Conservation (phyloP, 192 early-diverging fungal genomes). For the Lobosporangium transversale region DNA sequence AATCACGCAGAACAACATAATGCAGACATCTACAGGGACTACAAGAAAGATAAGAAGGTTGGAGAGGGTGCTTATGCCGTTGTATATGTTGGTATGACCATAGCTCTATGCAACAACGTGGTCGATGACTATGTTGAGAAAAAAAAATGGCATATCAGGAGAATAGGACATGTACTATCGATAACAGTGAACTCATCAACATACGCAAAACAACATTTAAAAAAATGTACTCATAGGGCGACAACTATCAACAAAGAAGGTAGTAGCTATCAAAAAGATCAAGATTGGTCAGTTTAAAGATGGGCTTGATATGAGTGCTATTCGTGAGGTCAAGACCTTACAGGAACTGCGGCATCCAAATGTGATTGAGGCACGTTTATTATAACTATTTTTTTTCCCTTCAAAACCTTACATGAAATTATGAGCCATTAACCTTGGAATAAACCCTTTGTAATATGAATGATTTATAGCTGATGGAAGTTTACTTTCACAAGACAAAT, state of each 20-base stretch:
- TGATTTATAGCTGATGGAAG: slow-evolving; percentile 80
- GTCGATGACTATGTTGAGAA: too few species aligned
- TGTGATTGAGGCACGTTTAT: slow-evolving; percentile 76
- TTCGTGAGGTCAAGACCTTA: slow-evolving; percentile 93
- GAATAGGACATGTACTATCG: too few species aligned
- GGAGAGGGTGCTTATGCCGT: slow-evolving; percentile 98
- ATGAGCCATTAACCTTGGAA: too few species aligned
- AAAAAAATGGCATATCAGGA: too few species aligned
- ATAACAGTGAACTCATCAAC: background rate
- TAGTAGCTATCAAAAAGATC: slow-evolving; percentile 98
- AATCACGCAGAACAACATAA: slow-evolving; percentile 71
- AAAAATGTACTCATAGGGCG: slow-evolving; percentile 63
- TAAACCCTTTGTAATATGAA: too few species aligned
- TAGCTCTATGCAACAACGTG: too few species aligned
- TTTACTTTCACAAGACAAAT: slow-evolving; percentile 90
- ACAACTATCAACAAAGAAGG: slow-evolving; percentile 67
- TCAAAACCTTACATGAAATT: too few species aligned
- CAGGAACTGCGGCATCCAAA: slow-evolving; percentile 95
- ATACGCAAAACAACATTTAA: too few species aligned
- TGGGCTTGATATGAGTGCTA: slow-evolving; percentile 94
- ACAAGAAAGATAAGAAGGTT: slow-evolving; percentile 88
- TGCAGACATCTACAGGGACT: slow-evolving; percentile 72
- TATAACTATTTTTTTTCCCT: background rate
- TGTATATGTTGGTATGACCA: slow-evolving; percentile 79
- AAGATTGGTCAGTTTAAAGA: slow-evolving; percentile 92